Base-by-base conservation (phyloP, 108 stramenopile species). In the Pseudonitzschia delicatissima region DNA sequence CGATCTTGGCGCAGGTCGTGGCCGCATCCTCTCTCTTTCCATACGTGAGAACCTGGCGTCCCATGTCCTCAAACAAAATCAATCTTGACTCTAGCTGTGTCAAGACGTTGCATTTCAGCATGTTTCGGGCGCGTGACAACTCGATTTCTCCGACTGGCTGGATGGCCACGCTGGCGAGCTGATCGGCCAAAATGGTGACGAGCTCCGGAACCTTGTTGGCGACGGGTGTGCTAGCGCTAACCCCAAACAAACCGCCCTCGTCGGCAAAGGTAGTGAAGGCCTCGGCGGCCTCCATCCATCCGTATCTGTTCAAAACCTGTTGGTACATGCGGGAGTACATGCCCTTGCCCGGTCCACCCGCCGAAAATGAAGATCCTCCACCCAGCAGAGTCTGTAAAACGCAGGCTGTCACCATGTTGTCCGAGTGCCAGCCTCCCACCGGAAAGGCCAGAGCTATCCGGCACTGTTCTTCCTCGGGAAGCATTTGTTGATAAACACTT, bases 261-360 rank as follows among this genome's bases (percentile, higher is more conserved):
- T 83, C 79, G 67, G 97, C 87, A 70, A 97, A 89, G 27, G 74
- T 70, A 26, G 90, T 84, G 69, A 97, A 97, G 2, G 97, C 94
- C 76, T 98, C 96, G 21, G 94, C 91, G 3, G 84, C 73, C 68
- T 99, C 99, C 33, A 92, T 95, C 97, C 96, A 98, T 57, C 73
- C 76, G 67, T 89, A 84, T 32, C 82, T 64, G 72, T 97, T 98
- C 57, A 99, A 76, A 28, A 99, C 94, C 55, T 98, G 92, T 39
- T 94, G 79, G 71, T 99, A 99, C 31, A 99, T 77, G 13, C 97
- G 87, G 23, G 94, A 91, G 75, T 99, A 99, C 98, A 99, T 98
- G 47, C 99, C 99, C 79, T 99, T 99, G 37, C 99, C 99, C 13
- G 99, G 99, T 7, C 99, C 99, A 23, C 99, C 99, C 15, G 99